These are phyloP conservation scores for Xylaria bambusicola DNA, from an alignment of 495 filamentous ascomycete genomes.

Conservation along the genomic window DNA sequence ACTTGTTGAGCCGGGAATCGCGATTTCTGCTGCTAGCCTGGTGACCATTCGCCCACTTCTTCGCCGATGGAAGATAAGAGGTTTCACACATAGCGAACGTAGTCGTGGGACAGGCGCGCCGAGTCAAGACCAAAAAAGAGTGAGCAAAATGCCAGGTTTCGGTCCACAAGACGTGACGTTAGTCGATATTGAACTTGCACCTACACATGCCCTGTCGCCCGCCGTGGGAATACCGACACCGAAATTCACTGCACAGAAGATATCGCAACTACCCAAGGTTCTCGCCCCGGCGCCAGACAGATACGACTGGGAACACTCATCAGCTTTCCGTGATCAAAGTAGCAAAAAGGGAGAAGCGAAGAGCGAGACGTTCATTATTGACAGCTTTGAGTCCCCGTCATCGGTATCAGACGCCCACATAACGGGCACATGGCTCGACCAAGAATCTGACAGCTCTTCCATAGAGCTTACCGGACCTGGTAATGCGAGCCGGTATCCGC, in stretches of 20 bases:
- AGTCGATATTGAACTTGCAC: slow-evolving; percentile 26
- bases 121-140: slow-evolving; percentile 20
- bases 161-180: slow-evolving; percentile 31
- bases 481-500: not conserved
- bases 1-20: slow-evolving; percentile 45
- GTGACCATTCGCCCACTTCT: slow-evolving; percentile 46
- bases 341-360: slow-evolving; percentile 15
- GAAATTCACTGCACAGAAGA: slow-evolving; percentile 21
- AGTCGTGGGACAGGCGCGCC: slow-evolving; percentile 22
- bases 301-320: slow-evolving; percentile 18
- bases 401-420: slow-evolving; percentile 6
- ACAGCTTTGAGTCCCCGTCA: slow-evolving; percentile 17
- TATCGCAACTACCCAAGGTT: slow-evolving; percentile 26
- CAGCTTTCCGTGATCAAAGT: not conserved
- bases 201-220: slow-evolving; percentile 16
- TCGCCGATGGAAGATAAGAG: slow-evolving; percentile 34
- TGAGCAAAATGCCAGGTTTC: slow-evolving; percentile 31
- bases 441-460: slow-evolving; percentile 14
- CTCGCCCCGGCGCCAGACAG: slow-evolving; percentile 21
- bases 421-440: slow-evolving; percentile 29
- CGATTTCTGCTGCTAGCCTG: slow-evolving; percentile 43
- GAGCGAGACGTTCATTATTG: slow-evolving; percentile 33
- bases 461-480: not conserved
- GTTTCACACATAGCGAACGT: slow-evolving; percentile 34
- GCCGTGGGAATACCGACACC: slow-evolving; percentile 16